A percentile compares a stretch with the other conserved stretches of the same genome.
phyloP scores from a whole-genome alignment of 805 yeast genomes.

The Kluyveromyces siamensis region DNA sequence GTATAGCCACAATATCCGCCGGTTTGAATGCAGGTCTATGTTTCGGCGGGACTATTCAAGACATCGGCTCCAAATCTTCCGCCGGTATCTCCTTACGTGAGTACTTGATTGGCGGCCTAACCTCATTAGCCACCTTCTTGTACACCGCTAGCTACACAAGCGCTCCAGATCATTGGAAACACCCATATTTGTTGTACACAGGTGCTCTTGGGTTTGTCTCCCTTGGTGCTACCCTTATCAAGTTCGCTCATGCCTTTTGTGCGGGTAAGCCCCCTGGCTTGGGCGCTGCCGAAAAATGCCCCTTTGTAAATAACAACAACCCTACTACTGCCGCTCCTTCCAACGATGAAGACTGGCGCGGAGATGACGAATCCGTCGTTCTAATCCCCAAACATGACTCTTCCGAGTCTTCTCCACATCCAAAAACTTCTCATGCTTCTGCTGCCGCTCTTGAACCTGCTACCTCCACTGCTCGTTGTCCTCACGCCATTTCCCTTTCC shows the following conservation, averaged over 20 bases:
- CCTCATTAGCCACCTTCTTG: slow-evolving; percentile 40
- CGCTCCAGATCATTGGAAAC: slow-evolving; percentile 49
- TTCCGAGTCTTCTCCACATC: not conserved
- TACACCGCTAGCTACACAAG: slow-evolving; percentile 47
- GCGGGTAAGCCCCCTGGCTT: slow-evolving; percentile 9
- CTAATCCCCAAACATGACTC: not conserved
- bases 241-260: slow-evolving; percentile 13
- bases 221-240: slow-evolving; percentile 21
- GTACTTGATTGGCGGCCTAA: slow-evolving; percentile 28
- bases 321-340: not conserved
- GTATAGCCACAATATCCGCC: slow-evolving; percentile 55
- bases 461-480: slow-evolving; percentile 4
- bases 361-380: not conserved
- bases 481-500: not conserved
- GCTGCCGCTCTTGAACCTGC: slow-evolving; percentile 9
- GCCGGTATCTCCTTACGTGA: slow-evolving; percentile 10
- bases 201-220: slow-evolving; percentile 28
- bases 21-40: slow-evolving; percentile 51
- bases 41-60: slow-evolving; percentile 29
- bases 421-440: slow-evolving; percentile 8
- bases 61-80: slow-evolving; percentile 11
- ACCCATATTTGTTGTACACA: slow-evolving; percentile 62
- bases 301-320: slow-evolving; percentile 4
- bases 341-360: not conserved
- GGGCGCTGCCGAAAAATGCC: slow-evolving; percentile 11